Percentiles rank a stretch among this genome's conserved stretches.
Conservation (phyloP, 768 basidiomycete species). For the Mycena epipterygia region DNA sequence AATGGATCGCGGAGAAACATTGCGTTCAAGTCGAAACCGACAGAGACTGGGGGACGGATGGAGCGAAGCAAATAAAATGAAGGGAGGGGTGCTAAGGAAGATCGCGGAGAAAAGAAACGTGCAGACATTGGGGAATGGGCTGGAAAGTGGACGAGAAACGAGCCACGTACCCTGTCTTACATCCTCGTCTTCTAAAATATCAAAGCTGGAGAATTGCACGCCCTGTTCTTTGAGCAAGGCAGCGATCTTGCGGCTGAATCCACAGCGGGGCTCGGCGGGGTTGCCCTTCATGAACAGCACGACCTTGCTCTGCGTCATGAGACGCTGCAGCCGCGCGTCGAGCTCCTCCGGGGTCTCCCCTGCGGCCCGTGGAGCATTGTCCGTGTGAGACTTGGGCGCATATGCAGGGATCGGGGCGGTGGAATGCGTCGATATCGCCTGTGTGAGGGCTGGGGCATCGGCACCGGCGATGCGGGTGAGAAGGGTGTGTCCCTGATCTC, state of each 20-base stretch:
- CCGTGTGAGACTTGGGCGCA: conserved; percentile 44
- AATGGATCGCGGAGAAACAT: no score
- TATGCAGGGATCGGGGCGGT: conserved; percentile 24
- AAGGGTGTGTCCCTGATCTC: conserved; percentile 53
- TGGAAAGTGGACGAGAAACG: no score
- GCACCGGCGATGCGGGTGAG: conserved; percentile 85
- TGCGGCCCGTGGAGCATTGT: background rate
- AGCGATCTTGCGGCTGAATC: conserved; percentile 86
- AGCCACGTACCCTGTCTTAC: conserved; percentile 78
- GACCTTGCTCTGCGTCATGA: conserved; percentile 87
- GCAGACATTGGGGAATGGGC: no score
- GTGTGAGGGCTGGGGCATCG: conserved; percentile 76
- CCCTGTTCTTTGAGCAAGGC: conserved; percentile 72
- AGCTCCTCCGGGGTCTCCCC: conserved; percentile 77
- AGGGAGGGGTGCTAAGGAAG: no score
- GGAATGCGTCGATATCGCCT: conserved; percentile 71
- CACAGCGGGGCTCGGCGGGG: conserved; percentile 84
- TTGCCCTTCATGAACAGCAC: conserved; percentile 94
- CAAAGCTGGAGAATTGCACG: conserved; percentile 81
- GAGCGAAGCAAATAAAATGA: no score
- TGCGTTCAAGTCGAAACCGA: no score
- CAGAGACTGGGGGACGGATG: no score
- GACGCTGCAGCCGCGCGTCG: conserved; percentile 67
- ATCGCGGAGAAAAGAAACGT: no score
- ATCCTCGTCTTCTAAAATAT: conserved; percentile 86